These are phyloP conservation scores for Caloboletus inedulis DNA, from an alignment of 1,284 basidiomycete genomes.

Conservation along the genomic window DNA sequence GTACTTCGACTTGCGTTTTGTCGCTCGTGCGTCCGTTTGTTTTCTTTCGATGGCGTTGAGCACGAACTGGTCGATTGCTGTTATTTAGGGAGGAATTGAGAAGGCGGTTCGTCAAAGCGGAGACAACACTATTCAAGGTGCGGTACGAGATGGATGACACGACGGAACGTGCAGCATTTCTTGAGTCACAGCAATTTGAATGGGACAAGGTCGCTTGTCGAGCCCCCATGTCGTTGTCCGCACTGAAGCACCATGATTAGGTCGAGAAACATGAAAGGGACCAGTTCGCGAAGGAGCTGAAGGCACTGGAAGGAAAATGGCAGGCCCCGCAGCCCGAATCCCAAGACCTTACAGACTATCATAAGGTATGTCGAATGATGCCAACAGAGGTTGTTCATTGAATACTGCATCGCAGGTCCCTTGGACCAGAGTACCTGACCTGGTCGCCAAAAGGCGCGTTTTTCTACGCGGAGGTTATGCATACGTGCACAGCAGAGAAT, in stretches of 20 bases:
- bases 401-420: constrained; percentile 40
- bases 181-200: constrained; percentile 74
- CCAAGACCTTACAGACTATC: constrained; percentile 42
- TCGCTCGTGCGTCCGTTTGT: constrained; percentile 68
- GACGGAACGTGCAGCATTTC: constrained; percentile 67
- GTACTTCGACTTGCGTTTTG: constrained; percentile 95
- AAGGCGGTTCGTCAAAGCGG: constrained; percentile 86
- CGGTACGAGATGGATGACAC: constrained; percentile 75
- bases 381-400: background rate
- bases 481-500: constrained; percentile 81
- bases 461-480: constrained; percentile 83
- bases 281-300: constrained; percentile 50
- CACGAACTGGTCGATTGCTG: background rate
- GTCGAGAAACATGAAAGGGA: constrained; percentile 63
- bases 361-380: constrained; percentile 51
- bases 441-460: constrained; percentile 84
- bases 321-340: rapidly evolving
- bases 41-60: background rate
- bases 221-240: background rate
- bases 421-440: constrained; percentile 93
- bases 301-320: constrained; percentile 34
- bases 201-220: constrained; percentile 62
- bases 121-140: constrained; percentile 80
- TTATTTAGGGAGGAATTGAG: constrained; percentile 81
- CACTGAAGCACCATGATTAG: constrained; percentile 32